Percentiles rank a stretch among this genome's conserved stretches.
Evolutionary conservation across 2,329 filamentous ascomycete genomes (phyloP).

Genomic region (Aspergillus oerlinghausenensis): DNA sequence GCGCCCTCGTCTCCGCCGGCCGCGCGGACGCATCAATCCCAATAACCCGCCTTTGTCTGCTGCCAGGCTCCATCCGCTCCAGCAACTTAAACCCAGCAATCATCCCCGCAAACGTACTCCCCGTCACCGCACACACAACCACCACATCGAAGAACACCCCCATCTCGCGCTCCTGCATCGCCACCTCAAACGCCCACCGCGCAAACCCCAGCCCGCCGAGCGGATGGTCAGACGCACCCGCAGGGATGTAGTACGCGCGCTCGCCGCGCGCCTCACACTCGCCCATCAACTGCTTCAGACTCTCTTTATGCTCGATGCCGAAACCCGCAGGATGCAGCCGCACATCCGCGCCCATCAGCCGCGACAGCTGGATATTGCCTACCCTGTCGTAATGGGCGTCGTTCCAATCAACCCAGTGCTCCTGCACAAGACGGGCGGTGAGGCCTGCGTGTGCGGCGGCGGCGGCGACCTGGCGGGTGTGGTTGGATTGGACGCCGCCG

Average conservation of each 20-base stretch:
- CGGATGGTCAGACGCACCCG: slow-evolving; percentile 66
- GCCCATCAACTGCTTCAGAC: slow-evolving; percentile 50
- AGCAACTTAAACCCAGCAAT: slow-evolving; percentile 66
- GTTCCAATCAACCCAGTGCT: slow-evolving; percentile 63
- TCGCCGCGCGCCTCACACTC: slow-evolving; percentile 52
- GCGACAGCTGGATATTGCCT: slow-evolving; percentile 67
- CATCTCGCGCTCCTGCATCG: slow-evolving; percentile 56
- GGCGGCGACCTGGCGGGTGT: slow-evolving; percentile 63
- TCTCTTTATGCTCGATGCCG: slow-evolving; percentile 65
- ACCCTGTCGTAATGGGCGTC: slow-evolving; percentile 59
- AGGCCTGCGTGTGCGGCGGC: slow-evolving; percentile 57
- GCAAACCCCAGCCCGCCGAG: slow-evolving; percentile 67
- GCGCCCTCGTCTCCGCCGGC: slow-evolving; percentile 57
- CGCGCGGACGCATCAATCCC: slow-evolving; percentile 63
- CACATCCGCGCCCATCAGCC: slow-evolving; percentile 63
- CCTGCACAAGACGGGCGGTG: slow-evolving; percentile 51
- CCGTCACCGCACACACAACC: slow-evolving; percentile 67
- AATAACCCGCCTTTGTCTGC: slow-evolving; percentile 50
- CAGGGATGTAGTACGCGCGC: slow-evolving; percentile 68
- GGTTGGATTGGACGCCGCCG: slow-evolving; percentile 66
- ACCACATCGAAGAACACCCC: slow-evolving; percentile 65
- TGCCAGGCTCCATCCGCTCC: slow-evolving; percentile 42
- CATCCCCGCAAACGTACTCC: slow-evolving; percentile 67
- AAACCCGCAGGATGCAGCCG: slow-evolving; percentile 57
- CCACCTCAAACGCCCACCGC: slow-evolving; percentile 66